A percentile compares a stretch with the other conserved stretches of the same genome.
Evolutionary conservation across 176 grass and related monocot genomes (phyloP).

Genomic region (Calamus simplicifolius): DNA sequence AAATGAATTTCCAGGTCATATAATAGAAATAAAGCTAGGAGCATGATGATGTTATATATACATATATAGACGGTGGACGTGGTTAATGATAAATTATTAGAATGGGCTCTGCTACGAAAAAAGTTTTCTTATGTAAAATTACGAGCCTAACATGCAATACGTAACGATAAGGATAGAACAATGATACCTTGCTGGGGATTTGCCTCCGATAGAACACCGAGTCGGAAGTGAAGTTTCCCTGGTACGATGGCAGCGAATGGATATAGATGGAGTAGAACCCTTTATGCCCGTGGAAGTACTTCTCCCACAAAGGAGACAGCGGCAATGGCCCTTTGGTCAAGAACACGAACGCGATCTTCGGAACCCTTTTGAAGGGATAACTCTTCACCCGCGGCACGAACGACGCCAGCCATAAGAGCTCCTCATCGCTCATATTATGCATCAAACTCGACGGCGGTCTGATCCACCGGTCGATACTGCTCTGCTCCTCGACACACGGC

Average conservation of each 20-base stretch:
- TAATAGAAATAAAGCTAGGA: no score
- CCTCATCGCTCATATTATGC: slow-evolving; percentile 75
- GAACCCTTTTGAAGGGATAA: slow-evolving; percentile 69
- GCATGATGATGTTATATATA: no score
- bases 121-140: no score
- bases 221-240: slow-evolving; percentile 56
- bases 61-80: no score
- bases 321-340: slow-evolving; percentile 80
- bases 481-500: slow-evolving; percentile 17
- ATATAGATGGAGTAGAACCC: slow-evolving; percentile 80
- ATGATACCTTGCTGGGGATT: slow-evolving; percentile 75
- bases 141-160: no score
- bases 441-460: slow-evolving; percentile 25
- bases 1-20: no score
- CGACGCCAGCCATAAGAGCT: slow-evolving; percentile 91
- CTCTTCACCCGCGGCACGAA: slow-evolving; percentile 41
- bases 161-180: no score
- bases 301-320: slow-evolving; percentile 76
- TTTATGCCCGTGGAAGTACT: slow-evolving; percentile 65
- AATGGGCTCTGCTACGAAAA: no score
- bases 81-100: no score
- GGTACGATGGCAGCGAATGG: slow-evolving; percentile 63
- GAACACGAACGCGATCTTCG: slow-evolving; percentile 93
- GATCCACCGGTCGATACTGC: slow-evolving; percentile 56
- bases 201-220: slow-evolving; percentile 69